Evolutionary conservation across 2,329 filamentous ascomycete genomes (phyloP), one percentile per base, ranked within the genome.

Genomic region (Alternaria viburni): DNA sequence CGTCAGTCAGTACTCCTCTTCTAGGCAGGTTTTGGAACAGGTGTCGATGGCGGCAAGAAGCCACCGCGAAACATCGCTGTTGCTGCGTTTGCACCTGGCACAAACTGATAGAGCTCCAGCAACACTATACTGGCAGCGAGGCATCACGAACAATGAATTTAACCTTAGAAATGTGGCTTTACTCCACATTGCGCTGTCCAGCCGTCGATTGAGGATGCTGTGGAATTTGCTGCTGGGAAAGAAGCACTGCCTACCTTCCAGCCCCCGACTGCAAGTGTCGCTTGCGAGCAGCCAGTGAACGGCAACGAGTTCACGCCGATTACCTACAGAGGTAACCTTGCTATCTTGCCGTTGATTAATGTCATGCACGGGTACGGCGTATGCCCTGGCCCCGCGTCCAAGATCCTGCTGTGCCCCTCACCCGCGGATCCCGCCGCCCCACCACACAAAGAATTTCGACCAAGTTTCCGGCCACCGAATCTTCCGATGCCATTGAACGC

Each of bases 101-200:
- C 15, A 1, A 2, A 1, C 32, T 1, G 15, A 41, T 41, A 1
- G 32, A 41, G 32, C 32, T 41, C 32, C 32, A 41, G 0, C 15
- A 5, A 41, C 32, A 41, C 32, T n/a, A 41, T 41, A n/a, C 15
- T 10, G 32, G 32, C 1, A 41, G 15, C 32, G 4, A 41, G 32
- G 15, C 1, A 41, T 41, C 32, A 1, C 15, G 4, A 41, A 41
- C 15, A 10, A n/a, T 41, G 32, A 0, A n/a, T 9, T n/a, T 9
- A 2, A 9, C 1, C 1, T 36, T 9, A 36, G 15, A 36, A 0
- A 36, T 36, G 32, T 36, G 15, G 2, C 32, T 36, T 5, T 3
- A 36, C 4, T n/a, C 0, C 13, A 3, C 3, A 5, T 36, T 1
- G 13, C 4, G 6, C 6, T 2, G 3, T 32, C 3, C 2, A 32